Base-by-base conservation (phyloP, 2,329 filamentous ascomycete species). In the Fusarium irregulare region DNA sequence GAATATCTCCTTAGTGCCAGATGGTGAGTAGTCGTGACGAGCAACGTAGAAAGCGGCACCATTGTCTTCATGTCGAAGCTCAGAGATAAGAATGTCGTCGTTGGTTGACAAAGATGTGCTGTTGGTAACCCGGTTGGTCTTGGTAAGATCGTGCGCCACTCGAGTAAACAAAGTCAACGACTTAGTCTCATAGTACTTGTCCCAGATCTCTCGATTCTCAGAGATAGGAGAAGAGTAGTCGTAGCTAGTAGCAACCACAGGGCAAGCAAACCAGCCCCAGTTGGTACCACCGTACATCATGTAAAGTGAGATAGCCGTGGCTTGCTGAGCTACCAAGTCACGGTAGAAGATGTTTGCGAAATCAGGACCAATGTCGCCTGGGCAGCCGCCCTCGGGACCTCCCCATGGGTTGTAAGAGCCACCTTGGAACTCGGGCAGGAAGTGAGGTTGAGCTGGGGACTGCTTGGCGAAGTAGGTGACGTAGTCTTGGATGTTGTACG, bases 211-310 rank as follows among this genome's bases (percentile, higher is more conserved):
- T 14, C 88, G 83, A 70, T 86, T 86, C 73, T 89, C 87, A 2
- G 85, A 86, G 18, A 91, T 87, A 0, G 88, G 88, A 6, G 87
- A 85, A 7, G 85, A 88, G 74, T 91, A 91, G 74, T 91, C 89
- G 68, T 91, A 91, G 32, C 86, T 89, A 5, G 85, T 87, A 3
- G 84, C 87, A 30, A 88, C 87, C 2, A 87, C 84, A 0, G 88
- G 87, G 6, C 84, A 83, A 14, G 87, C 85, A 30, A 89, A 78
- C 49, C 84, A 85, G 7, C 88, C 88, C 88, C 87, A 90, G 66
- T 87, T 89, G 0, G 89, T 91, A 4, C 89, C 89, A 6, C 89
- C 89, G 55, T 85, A 91, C 54, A 89, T 78, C 88, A 91, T 91
- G 74, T 91, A 91, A 3, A 91, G 76, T 30, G 84, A 89, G 57